These are phyloP conservation scores for Leccinellum albellum DNA, from an alignment of 768 basidiomycete species.

Conservation along the genomic window DNA sequence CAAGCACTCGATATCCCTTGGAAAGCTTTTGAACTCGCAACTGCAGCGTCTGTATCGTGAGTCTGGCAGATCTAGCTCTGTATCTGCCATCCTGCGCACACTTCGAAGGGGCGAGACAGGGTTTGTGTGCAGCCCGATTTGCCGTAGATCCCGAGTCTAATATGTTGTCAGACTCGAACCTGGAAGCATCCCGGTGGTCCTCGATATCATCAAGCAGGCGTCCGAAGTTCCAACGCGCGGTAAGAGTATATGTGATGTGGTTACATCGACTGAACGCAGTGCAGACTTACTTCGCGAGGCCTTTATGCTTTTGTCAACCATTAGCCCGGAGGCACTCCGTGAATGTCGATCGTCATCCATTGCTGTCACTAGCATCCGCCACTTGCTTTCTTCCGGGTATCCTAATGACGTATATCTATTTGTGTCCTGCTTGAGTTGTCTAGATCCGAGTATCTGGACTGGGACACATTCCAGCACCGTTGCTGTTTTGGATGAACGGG, in stretches of 20 bases:
- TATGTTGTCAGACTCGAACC: conserved; percentile 19
- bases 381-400: conserved; percentile 53
- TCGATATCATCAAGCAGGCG: conserved; percentile 24
- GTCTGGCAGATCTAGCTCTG: conserved; percentile 1
- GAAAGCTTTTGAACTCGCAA: conserved; percentile 21
- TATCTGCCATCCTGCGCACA: conserved; percentile 18
- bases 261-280: conserved; percentile 15
- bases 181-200: conserved; percentile 16
- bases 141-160: background rate
- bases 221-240: conserved; percentile 25
- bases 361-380: conserved; percentile 48
- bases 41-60: conserved; percentile 13
- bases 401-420: conserved; percentile 66
- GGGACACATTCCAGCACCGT: conserved; percentile 51
- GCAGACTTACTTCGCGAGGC: conserved; percentile 33
- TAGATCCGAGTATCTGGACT: conserved; percentile 65
- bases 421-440: conserved; percentile 55
- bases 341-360: conserved; percentile 14
- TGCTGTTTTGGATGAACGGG: conserved; percentile 61
- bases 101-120: conserved; percentile 22
- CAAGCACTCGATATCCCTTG: conserved; percentile 21
- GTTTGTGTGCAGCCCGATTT: conserved; percentile 12
- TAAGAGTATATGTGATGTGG: conserved; percentile 8
- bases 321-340: conserved; percentile 17
- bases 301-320: conserved; percentile 31